Percentiles rank a stretch among this genome's conserved stretches.
Conservation (phyloP, 2,329 filamentous ascomycete species). For the Ophiostoma montium region DNA sequence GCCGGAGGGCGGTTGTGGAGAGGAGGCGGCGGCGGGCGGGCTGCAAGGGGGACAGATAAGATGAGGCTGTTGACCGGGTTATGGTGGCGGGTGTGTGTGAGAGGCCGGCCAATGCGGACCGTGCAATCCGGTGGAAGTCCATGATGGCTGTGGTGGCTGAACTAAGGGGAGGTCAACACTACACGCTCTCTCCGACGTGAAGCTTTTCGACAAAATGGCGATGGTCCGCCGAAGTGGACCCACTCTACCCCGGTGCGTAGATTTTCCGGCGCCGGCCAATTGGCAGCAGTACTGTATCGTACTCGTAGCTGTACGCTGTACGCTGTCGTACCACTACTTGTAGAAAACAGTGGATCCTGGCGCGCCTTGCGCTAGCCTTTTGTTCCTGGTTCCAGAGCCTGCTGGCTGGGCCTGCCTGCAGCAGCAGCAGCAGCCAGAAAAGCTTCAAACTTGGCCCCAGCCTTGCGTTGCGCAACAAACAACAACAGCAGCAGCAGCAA, state of each 20-base stretch:
- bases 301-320: not conserved
- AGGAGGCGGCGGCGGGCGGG: not conserved
- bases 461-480: no score
- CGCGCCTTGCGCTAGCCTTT: conserved; percentile 1
- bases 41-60: no score
- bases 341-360: not conserved
- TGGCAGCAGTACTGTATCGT: not conserved
- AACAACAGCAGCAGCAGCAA: no score
- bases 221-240: not conserved
- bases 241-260: conserved; percentile 6
- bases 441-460: not conserved
- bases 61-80: no score
- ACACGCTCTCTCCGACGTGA: no score
- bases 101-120: conserved; percentile 5
- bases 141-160: not conserved
- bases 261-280: conserved; percentile 7
- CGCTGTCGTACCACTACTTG: no score
- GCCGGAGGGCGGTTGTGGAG: conserved; percentile 3
- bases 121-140: conserved; percentile 6
- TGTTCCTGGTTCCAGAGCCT: not conserved
- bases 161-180: no score
- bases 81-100: not conserved
- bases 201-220: not conserved
- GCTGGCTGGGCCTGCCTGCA: not conserved
- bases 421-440: not conserved